phyloP scores from a whole-genome alignment of 805 yeast genomes.

The Brettanomyces sp. region DNA sequence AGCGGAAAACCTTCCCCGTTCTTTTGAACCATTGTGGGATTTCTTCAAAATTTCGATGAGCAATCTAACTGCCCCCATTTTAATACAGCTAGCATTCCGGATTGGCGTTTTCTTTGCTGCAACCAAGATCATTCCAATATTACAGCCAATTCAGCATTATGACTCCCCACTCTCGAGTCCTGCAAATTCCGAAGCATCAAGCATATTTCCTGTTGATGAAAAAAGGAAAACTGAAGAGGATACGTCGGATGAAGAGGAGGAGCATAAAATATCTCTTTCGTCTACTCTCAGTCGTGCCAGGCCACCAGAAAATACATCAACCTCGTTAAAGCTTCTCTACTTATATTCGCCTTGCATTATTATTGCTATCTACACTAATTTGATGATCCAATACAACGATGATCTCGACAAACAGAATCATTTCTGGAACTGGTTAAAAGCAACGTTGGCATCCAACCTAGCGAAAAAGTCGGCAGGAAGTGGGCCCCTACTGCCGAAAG shows the following conservation, averaged over 20 bases:
- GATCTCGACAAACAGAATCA: slow-evolving; percentile 50
- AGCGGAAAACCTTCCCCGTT: slow-evolving; percentile 43
- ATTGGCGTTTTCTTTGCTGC: slow-evolving; percentile 82
- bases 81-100: slow-evolving; percentile 76
- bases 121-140: slow-evolving; percentile 77
- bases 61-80: slow-evolving; percentile 72
- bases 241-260: slow-evolving; percentile 4
- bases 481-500: background rate
- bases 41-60: slow-evolving; percentile 40
- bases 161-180: slow-evolving; percentile 2
- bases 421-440: slow-evolving; percentile 23
- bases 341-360: slow-evolving; percentile 90
- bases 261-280: background rate
- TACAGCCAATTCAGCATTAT: slow-evolving; percentile 20
- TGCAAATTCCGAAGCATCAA: slow-evolving; percentile 9
- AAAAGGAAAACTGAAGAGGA: background rate
- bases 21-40: slow-evolving; percentile 46
- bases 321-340: slow-evolving; percentile 41
- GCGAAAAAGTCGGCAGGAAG: background rate
- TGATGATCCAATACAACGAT: slow-evolving; percentile 82
- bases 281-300: background rate
- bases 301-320: slow-evolving; percentile 3
- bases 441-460: slow-evolving; percentile 8
- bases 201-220: background rate
- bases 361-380: slow-evolving; percentile 90